Evolutionary conservation across 1,284 basidiomycete genomes (phyloP).

Genomic region (Moesziomyces globuligerus): DNA sequence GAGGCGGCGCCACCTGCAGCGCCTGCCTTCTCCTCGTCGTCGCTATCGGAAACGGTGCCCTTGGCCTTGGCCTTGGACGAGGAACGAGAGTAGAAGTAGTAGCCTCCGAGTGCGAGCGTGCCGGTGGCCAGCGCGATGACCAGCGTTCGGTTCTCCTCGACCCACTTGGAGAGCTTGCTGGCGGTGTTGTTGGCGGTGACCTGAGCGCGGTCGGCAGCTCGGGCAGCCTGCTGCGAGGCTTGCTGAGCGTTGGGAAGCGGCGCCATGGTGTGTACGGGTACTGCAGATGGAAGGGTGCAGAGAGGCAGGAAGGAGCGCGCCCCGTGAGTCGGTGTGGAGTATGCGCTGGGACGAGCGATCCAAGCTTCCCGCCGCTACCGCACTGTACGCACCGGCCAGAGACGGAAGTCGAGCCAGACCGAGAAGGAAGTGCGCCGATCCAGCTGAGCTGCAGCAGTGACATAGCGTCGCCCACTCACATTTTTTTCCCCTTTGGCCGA

Average conservation of each 20-base stretch:
- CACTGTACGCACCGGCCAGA: slow-evolving; percentile 7
- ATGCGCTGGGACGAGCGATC: background rate
- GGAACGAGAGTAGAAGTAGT: slow-evolving; percentile 55
- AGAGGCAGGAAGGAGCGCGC: slow-evolving; percentile 4
- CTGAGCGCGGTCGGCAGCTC: slow-evolving; percentile 45
- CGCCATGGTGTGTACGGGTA: slow-evolving; percentile 21
- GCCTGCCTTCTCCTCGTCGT: slow-evolving; percentile 46
- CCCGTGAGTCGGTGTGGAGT: slow-evolving; percentile 4
- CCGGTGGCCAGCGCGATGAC: slow-evolving; percentile 60
- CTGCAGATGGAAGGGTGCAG: background rate
- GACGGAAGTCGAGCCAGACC: slow-evolving; percentile 1
- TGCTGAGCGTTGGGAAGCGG: slow-evolving; percentile 47
- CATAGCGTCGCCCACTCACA: background rate
- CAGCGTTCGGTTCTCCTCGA: slow-evolving; percentile 61
- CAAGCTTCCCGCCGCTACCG: background rate
- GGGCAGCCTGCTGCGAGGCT: slow-evolving; percentile 47
- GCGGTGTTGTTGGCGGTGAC: slow-evolving; percentile 51
- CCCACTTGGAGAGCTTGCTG: slow-evolving; percentile 58
- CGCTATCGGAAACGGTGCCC: slow-evolving; percentile 30
- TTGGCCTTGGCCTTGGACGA: slow-evolving; percentile 38
- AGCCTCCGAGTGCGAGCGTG: slow-evolving; percentile 57
- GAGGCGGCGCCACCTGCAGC: slow-evolving; percentile 27
- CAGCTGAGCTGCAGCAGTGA: background rate
- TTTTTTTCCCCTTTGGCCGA: background rate
- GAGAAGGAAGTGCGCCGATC: background rate